Evolutionary conservation across 208 protist genomes (phyloP).

Genomic region (Jaenimonas drosophilae): DNA sequence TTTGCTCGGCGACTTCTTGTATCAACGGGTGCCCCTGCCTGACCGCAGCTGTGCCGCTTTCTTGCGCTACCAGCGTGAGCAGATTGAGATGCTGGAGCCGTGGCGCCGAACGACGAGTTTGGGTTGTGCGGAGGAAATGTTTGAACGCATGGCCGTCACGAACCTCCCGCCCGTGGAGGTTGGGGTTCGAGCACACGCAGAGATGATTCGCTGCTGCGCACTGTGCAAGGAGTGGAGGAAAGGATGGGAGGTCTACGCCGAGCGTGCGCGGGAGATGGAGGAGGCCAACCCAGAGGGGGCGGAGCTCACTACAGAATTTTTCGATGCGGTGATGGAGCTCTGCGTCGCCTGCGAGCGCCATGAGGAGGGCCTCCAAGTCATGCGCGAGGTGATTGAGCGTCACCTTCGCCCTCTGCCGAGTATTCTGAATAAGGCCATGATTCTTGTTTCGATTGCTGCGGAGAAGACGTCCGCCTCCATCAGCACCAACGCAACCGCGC

Average conservation of each 20-base stretch:
- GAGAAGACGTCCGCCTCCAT: conserved; percentile 19
- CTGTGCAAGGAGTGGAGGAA: conserved; percentile 67
- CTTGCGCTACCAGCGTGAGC: conserved; percentile 67
- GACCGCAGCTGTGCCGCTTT: conserved; percentile 78
- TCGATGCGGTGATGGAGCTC: conserved; percentile 71
- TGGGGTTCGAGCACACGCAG: conserved; percentile 75
- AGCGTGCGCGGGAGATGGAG: conserved; percentile 72
- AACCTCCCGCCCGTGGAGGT: conserved; percentile 85
- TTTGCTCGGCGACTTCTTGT: conserved; percentile 85
- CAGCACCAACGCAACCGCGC: not conserved
- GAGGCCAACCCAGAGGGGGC: too few species aligned
- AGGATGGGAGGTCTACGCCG: conserved; percentile 64
- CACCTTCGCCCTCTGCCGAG: conserved; percentile 45
- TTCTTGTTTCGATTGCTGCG: conserved; percentile 45
- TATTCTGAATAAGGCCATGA: conserved; percentile 71
- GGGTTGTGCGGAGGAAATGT: conserved; percentile 72
- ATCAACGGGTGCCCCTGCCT: conserved; percentile 74
- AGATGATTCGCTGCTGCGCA: conserved; percentile 88
- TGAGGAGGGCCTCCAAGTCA: conserved; percentile 37
- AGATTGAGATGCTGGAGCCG: conserved; percentile 65
- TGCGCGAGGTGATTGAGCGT: conserved; percentile 63
- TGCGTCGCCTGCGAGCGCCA: conserved; percentile 54
- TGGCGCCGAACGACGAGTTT: conserved; percentile 43
- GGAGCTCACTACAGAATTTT: conserved; percentile 65
- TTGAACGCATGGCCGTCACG: conserved; percentile 83